phyloP scores from a whole-genome alignment of 2,329 filamentous ascomycete species.

The Fusarium globosum region DNA sequence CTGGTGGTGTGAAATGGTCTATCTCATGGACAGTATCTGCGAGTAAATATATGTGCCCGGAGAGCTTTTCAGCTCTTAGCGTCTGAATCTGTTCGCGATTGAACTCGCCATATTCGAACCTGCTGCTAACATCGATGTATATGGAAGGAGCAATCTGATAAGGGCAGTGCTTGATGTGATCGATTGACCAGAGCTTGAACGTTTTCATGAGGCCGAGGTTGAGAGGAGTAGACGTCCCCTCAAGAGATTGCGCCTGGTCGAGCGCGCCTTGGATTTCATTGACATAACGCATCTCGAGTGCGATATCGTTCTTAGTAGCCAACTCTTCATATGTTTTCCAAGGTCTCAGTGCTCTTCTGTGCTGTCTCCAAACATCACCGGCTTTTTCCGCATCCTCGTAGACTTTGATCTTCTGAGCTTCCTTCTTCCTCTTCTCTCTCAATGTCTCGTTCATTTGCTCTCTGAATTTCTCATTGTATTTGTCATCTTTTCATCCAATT shows the following conservation, averaged over 20 bases:
- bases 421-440: neutral
- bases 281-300: neutral
- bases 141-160: neutral
- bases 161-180: neutral
- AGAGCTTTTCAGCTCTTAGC: neutral
- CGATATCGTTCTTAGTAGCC: neutral
- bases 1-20: fast-evolving
- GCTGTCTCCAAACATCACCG: fast-evolving
- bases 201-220: neutral
- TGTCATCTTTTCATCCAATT: neutral
- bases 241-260: neutral
- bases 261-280: neutral
- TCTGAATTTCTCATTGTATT: neutral
- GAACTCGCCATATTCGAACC: fast-evolving
- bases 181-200: neutral
- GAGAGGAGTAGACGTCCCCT: neutral
- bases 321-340: neutral
- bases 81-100: neutral
- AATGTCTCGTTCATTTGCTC: neutral
- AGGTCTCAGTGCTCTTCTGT: neutral
- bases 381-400: fast-evolving
- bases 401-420: neutral
- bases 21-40: fast-evolving
- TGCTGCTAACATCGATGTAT: neutral
- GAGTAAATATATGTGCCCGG: neutral